Conservation (phyloP, 2,329 filamentous ascomycete genomes). For the Calonectria pauciramosa region DNA sequence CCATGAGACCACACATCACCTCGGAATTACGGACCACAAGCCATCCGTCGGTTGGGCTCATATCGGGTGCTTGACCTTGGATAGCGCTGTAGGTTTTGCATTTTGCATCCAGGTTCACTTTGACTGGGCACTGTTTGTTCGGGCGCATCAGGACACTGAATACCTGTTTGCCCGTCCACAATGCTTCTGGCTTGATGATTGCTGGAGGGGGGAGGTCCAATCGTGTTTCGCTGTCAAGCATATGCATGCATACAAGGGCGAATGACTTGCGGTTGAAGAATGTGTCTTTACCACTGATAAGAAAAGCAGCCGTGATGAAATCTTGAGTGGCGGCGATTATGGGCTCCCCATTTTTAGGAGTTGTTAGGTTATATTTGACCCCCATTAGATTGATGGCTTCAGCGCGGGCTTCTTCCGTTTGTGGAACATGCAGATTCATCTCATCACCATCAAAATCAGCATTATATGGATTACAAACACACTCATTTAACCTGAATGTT, state of each 20-base stretch:
- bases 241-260: slow-evolving; percentile 90
- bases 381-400: slow-evolving; percentile 98
- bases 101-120: slow-evolving; percentile 93
- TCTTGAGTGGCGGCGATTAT: slow-evolving; percentile 99
- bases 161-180: slow-evolving; percentile 98
- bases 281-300: slow-evolving; percentile 91
- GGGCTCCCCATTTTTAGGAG: slow-evolving; percentile 96
- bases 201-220: slow-evolving; percentile 90
- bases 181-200: slow-evolving; percentile 84
- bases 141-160: slow-evolving; percentile 94
- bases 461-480: slow-evolving; percentile 98
- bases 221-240: slow-evolving; percentile 84
- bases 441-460: slow-evolving; percentile 99
- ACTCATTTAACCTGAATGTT: slow-evolving; percentile 97
- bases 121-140: slow-evolving; percentile 84
- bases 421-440: slow-evolving; percentile 98
- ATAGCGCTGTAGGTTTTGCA: slow-evolving; percentile 80
- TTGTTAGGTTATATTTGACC: slow-evolving; percentile 95
- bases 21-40: slow-evolving; percentile 96
- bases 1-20: slow-evolving; percentile 97
- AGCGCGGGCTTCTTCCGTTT: slow-evolving; percentile 95
- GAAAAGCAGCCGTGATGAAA: slow-evolving; percentile 95
- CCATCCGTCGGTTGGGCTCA: slow-evolving; percentile 93
- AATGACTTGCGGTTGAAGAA: slow-evolving; percentile 94
- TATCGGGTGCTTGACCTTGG: slow-evolving; percentile 70